These are phyloP conservation scores for Russula abietina DNA, from an alignment of 768 basidiomycete genomes.

Conservation along the genomic window DNA sequence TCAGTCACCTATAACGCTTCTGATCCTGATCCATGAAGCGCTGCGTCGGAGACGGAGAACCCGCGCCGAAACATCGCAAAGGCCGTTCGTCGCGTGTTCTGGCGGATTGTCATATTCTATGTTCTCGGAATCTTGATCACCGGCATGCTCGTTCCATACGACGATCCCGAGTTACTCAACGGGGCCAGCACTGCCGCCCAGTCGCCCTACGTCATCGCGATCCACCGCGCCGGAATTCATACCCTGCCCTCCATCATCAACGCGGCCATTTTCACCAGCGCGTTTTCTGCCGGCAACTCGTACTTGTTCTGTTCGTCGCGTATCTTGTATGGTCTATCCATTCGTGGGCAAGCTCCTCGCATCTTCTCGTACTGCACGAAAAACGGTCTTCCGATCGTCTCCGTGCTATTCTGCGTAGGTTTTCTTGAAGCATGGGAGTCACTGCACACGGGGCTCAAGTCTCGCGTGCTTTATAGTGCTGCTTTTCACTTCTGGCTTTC, in stretches of 20 bases:
- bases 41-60: conserved; percentile 70
- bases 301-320: conserved; percentile 50
- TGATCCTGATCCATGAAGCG: conserved; percentile 33
- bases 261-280: conserved; percentile 61
- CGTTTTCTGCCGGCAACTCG: conserved; percentile 68
- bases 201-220: conserved; percentile 83
- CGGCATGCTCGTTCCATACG: conserved; percentile 73
- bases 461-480: conserved; percentile 27
- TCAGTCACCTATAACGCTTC: background rate
- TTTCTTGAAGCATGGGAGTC: background rate
- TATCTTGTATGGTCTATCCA: conserved; percentile 37
- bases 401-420: conserved; percentile 32
- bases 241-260: conserved; percentile 66
- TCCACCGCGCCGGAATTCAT: conserved; percentile 64
- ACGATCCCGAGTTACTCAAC: conserved; percentile 49
- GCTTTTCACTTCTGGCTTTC: conserved; percentile 50
- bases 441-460: background rate
- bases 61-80: conserved; percentile 75
- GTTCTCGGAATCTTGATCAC: conserved; percentile 66
- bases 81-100: conserved; percentile 72
- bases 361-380: conserved; percentile 45
- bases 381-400: conserved; percentile 44
- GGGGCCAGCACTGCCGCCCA: conserved; percentile 57
- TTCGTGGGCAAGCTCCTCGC: conserved; percentile 36
- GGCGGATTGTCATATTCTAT: conserved; percentile 76